Conservation (phyloP, 208 protist species). For the Leishmania braziliensis region DNA sequence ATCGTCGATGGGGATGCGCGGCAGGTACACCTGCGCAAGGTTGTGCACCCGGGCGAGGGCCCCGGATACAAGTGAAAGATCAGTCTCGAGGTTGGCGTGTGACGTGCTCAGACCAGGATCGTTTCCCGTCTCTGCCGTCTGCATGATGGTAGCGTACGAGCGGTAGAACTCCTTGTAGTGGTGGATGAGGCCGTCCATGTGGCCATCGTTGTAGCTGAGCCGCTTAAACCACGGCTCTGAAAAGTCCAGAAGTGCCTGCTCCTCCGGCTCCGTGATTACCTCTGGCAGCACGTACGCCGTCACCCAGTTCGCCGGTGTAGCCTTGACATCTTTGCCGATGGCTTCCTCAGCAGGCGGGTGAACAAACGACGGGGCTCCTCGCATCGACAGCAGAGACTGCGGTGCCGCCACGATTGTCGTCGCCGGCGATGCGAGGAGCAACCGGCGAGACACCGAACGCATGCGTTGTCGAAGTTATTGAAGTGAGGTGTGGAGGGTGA, state of each 20-base stretch:
- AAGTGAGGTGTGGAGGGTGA: neutral
- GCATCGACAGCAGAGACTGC: slow-evolving; percentile 59
- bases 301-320: slow-evolving; percentile 66
- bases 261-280: slow-evolving; percentile 67
- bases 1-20: slow-evolving; percentile 79
- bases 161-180: slow-evolving; percentile 92
- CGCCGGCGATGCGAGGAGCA: neutral
- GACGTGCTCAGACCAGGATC: slow-evolving; percentile 24
- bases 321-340: slow-evolving; percentile 70
- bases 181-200: slow-evolving; percentile 83
- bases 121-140: slow-evolving; percentile 16
- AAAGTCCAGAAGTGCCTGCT: slow-evolving; percentile 61
- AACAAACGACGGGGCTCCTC: slow-evolving; percentile 70
- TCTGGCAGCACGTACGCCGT: slow-evolving; percentile 79
- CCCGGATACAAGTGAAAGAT: slow-evolving; percentile 34
- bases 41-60: slow-evolving; percentile 48
- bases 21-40: slow-evolving; percentile 53
- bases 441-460: slow-evolving; percentile 3
- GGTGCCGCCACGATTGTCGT: slow-evolving; percentile 3
- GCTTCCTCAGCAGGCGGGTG: slow-evolving; percentile 62
- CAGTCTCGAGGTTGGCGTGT: slow-evolving; percentile 25
- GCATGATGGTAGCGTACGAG: slow-evolving; percentile 57
- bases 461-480: neutral
- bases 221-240: slow-evolving; percentile 75
- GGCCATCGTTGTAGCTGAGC: slow-evolving; percentile 69